Evolutionary conservation across 2,329 filamentous ascomycete genomes (phyloP).

Genomic region (Apiospora rasikravindrae): DNA sequence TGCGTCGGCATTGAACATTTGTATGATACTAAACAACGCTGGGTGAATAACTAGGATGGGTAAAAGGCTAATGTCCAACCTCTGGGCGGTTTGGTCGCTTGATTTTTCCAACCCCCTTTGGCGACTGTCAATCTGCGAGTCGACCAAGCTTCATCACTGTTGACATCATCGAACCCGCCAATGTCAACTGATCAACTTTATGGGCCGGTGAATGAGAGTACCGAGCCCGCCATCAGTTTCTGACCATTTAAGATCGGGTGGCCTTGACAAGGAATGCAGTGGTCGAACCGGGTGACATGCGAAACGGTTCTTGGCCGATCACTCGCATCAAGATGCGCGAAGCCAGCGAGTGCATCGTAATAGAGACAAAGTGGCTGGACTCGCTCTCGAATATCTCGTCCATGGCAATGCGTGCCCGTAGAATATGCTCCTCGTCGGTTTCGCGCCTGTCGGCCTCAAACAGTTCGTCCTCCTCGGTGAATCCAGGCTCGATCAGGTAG

Average conservation of each 20-base stretch:
- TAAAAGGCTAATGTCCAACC: no score
- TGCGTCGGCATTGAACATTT: no score
- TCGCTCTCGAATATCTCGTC: conserved; percentile 44
- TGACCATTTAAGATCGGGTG: not conserved
- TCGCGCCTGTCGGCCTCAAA: conserved; percentile 49
- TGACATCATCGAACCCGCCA: no score
- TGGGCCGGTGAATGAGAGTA: no score
- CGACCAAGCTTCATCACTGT: no score
- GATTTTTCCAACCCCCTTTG: no score
- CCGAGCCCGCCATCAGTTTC: not conserved
- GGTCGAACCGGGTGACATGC: conserved; percentile 54
- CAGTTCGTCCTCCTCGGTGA: conserved; percentile 51
- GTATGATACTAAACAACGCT: no score
- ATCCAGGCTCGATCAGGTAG: conserved; percentile 50
- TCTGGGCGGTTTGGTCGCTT: no score
- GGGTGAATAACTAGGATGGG: no score
- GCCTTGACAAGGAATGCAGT: conserved; percentile 62
- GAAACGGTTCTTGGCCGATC: conserved; percentile 55
- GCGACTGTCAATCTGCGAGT: no score
- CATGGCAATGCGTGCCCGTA: conserved; percentile 36
- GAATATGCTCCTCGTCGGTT: conserved; percentile 44
- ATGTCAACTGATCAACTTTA: no score
- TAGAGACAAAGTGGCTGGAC: conserved; percentile 45
- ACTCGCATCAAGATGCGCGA: conserved; percentile 48
- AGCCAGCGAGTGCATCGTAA: conserved; percentile 53